Conservation (phyloP, 495 filamentous ascomycete genomes). For the Penicillium angulare region DNA sequence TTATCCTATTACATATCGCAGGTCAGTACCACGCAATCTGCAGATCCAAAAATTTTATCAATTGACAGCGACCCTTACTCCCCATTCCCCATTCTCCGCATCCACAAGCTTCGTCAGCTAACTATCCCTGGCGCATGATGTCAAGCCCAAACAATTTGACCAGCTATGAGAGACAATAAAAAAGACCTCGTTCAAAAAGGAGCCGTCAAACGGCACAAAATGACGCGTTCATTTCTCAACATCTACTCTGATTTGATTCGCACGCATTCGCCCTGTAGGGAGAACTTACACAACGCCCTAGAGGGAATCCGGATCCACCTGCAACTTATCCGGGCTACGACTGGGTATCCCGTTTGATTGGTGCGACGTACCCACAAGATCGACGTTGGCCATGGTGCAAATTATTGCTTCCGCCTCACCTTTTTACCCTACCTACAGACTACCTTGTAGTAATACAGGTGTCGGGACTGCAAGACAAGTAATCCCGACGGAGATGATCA, state of each 20-base stretch:
- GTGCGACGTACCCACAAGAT: slow-evolving; percentile 8
- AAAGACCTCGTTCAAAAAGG: too few relatives aligned
- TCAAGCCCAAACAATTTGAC: slow-evolving; percentile 1
- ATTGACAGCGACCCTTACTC: slow-evolving; percentile 9
- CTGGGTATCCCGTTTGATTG: slow-evolving; percentile 3
- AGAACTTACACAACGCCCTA: too few relatives aligned
- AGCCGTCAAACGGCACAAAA: not conserved
- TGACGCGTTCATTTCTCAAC: slow-evolving; percentile 23
- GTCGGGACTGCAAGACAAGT: too few relatives aligned
- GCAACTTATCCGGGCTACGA: slow-evolving; percentile 10
- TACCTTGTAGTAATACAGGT: too few relatives aligned
- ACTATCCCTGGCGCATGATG: not conserved
- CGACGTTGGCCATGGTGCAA: not conserved
- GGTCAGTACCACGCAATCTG: slow-evolving; percentile 1
- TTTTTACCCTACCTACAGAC: too few relatives aligned
- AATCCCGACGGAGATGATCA: too few relatives aligned
- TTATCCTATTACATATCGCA: too few relatives aligned
- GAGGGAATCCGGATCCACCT: slow-evolving; percentile 12
- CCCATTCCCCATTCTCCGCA: slow-evolving; percentile 8
- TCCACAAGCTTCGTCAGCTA: slow-evolving; percentile 8
- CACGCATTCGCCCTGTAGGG: slow-evolving; percentile 10
- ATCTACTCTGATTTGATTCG: too few relatives aligned
- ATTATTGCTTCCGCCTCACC: too few relatives aligned
- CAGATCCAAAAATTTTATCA: slow-evolving; percentile 15
- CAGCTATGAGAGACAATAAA: too few relatives aligned